Evolutionary conservation across 371 early-diverging fungal species (phyloP).

Genomic region (Mucor piriformis): DNA sequence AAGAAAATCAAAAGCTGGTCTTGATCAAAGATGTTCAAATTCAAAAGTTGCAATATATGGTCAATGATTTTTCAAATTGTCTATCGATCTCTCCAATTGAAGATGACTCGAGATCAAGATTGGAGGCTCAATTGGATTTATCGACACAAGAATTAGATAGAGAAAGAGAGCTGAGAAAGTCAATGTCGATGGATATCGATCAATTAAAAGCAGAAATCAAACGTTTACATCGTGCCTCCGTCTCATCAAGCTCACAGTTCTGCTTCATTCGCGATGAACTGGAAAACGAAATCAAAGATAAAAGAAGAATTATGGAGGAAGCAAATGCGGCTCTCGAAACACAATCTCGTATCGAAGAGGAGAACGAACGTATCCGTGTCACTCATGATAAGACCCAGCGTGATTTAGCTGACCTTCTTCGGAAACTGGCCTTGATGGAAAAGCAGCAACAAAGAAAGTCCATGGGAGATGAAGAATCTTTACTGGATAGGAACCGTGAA

Average conservation of each 20-base stretch:
- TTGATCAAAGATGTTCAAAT: slow-evolving; percentile 23
- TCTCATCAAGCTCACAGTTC: slow-evolving; percentile 17
- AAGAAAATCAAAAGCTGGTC: slow-evolving; percentile 10
- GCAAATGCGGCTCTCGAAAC: slow-evolving; percentile 28
- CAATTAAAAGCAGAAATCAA: slow-evolving; percentile 40
- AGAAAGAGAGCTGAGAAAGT: slow-evolving; percentile 34
- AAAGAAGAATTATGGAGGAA: slow-evolving; percentile 39
- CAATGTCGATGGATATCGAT: slow-evolving; percentile 30
- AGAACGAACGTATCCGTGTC: slow-evolving; percentile 35
- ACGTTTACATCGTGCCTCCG: slow-evolving; percentile 24
- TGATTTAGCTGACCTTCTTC: slow-evolving; percentile 30
- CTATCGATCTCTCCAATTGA: background rate
- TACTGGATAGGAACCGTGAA: background rate
- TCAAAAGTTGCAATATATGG: slow-evolving; percentile 12
- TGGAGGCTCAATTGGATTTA: slow-evolving; percentile 51
- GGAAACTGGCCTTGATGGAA: slow-evolving; percentile 13
- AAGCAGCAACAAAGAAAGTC: slow-evolving; percentile 2
- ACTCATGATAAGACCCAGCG: slow-evolving; percentile 36
- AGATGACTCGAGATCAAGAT: slow-evolving; percentile 21
- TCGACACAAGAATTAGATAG: slow-evolving; percentile 44
- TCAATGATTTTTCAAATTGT: slow-evolving; percentile 6
- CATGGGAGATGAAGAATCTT: background rate
- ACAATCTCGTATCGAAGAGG: slow-evolving; percentile 33
- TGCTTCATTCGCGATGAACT: slow-evolving; percentile 27
- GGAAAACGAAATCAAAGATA: slow-evolving; percentile 32